Percentiles rank a stretch among this genome's conserved stretches.
Evolutionary conservation across 768 basidiomycete species (phyloP).

Genomic region (Pulveroboletus ravenelii): DNA sequence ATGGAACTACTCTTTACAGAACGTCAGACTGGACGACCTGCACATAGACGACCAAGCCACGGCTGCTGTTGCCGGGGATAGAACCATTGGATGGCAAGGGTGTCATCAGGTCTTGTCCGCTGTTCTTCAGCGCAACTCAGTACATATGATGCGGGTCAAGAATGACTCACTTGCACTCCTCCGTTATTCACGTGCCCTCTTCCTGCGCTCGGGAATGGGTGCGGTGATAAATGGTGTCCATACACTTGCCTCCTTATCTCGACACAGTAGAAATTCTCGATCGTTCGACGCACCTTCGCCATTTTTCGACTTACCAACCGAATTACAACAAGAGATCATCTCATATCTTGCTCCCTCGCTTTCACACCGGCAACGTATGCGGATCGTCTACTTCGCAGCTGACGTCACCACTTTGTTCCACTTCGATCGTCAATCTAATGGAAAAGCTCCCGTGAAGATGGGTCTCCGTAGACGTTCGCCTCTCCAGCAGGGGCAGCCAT

Average conservation of each 20-base stretch:
- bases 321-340: constrained; percentile 54
- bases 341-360: constrained; percentile 54
- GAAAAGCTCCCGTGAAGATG: constrained; percentile 4
- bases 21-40: constrained; percentile 51
- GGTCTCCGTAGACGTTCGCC: constrained; percentile 5
- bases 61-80: constrained; percentile 22
- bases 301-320: constrained; percentile 47
- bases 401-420: constrained; percentile 42
- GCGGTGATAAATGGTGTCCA: neutral
- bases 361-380: constrained; percentile 50
- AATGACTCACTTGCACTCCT: constrained; percentile 48
- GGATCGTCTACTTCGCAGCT: constrained; percentile 50
- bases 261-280: constrained; percentile 3
- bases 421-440: constrained; percentile 20
- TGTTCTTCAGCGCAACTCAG: constrained; percentile 41
- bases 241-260: constrained; percentile 3
- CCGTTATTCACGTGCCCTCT: constrained; percentile 43
- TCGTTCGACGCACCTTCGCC: constrained; percentile 15
- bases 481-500: constrained; percentile 8
- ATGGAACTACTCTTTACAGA: constrained; percentile 43
- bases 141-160: constrained; percentile 36
- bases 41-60: constrained; percentile 25
- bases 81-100: constrained; percentile 29
- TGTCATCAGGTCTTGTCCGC: constrained; percentile 29
- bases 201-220: constrained; percentile 35